phyloP scores from a whole-genome alignment of 306 rosid species.

The Rosa lucieae region DNA sequence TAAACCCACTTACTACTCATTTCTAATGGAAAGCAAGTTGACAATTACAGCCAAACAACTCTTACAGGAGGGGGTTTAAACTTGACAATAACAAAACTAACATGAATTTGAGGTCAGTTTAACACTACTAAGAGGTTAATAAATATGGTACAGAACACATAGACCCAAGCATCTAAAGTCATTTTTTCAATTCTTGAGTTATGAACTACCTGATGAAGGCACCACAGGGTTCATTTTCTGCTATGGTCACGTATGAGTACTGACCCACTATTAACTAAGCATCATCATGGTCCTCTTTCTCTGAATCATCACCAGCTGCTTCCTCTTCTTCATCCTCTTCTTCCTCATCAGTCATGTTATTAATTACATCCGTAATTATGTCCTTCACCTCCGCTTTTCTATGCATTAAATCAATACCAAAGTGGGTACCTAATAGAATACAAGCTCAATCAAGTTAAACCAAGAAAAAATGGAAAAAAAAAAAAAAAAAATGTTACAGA shows the following conservation, averaged over 20 bases:
- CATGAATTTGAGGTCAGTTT: slow-evolving; percentile 39
- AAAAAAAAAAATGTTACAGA: background rate
- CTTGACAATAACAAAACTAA: slow-evolving; percentile 28
- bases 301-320: slow-evolving; percentile 50
- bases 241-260: slow-evolving; percentile 30
- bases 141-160: slow-evolving; percentile 70
- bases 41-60: slow-evolving; percentile 37
- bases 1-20: slow-evolving; percentile 27
- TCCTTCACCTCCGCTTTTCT: slow-evolving; percentile 96
- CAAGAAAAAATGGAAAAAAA: background rate
- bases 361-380: slow-evolving; percentile 93
- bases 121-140: slow-evolving; percentile 48
- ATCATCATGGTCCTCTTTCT: slow-evolving; percentile 36
- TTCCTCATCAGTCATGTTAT: slow-evolving; percentile 94
- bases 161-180: slow-evolving; percentile 42
- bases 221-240: slow-evolving; percentile 36
- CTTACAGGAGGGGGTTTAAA: slow-evolving; percentile 19
- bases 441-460: slow-evolving; percentile 3
- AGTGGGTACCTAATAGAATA: slow-evolving; percentile 69
- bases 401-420: slow-evolving; percentile 91
- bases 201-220: slow-evolving; percentile 33
- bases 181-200: slow-evolving; percentile 27
- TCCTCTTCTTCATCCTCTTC: slow-evolving; percentile 74
- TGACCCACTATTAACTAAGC: slow-evolving; percentile 24
- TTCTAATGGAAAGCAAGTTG: slow-evolving; percentile 33